phyloP scores from a whole-genome alignment of 495 filamentous ascomycete genomes.

The Penicillium robsamsonii region DNA sequence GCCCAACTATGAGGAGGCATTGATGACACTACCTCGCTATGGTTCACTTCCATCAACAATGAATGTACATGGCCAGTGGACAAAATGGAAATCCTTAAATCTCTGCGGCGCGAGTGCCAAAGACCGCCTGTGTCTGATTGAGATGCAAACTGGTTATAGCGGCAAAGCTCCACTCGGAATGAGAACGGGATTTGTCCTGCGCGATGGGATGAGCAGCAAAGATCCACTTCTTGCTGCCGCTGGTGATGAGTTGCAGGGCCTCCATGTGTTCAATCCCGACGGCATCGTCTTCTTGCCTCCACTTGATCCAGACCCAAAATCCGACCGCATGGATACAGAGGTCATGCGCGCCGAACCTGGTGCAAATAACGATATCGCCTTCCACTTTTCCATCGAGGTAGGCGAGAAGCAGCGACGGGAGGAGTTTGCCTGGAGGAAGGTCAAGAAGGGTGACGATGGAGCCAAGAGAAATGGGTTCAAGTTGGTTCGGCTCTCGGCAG shows the following conservation, averaged over 20 bases:
- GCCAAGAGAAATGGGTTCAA: conserved; percentile 1
- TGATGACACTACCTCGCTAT: not conserved
- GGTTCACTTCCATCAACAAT: not conserved
- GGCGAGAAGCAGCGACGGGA: not conserved
- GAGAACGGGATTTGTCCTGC: not conserved
- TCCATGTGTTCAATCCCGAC: not conserved
- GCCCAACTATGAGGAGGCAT: not conserved
- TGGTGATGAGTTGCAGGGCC: not conserved
- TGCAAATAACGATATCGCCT: not conserved
- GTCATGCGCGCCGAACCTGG: not conserved
- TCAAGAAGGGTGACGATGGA: not conserved
- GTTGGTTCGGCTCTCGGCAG: not conserved
- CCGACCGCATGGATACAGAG: not conserved
- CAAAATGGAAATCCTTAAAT: conserved; percentile 3
- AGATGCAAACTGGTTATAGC: not conserved
- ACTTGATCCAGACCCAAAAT: not conserved
- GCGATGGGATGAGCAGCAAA: not conserved
- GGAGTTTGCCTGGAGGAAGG: not conserved
- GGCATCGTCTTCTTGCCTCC: not conserved
- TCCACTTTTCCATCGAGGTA: not conserved
- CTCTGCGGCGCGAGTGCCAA: not conserved
- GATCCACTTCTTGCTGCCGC: not conserved
- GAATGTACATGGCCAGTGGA: conserved; percentile 1
- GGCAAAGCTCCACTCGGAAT: not conserved
- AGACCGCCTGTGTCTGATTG: not conserved